phyloP scores from a whole-genome alignment of 305 asterid genomes.

The Solanum aculeatissimum region DNA sequence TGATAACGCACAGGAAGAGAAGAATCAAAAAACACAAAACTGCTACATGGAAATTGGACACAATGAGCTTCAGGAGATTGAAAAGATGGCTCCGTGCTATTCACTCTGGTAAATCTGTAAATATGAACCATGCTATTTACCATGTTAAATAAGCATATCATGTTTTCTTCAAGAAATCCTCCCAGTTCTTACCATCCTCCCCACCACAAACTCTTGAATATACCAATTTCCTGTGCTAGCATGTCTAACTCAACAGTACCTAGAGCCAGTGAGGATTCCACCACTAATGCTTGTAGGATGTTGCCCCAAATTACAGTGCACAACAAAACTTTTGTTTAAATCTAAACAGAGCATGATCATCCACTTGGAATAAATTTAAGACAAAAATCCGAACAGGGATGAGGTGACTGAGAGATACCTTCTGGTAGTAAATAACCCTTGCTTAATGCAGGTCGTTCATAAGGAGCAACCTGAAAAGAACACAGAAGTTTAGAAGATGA shows the following conservation, averaged over 20 bases:
- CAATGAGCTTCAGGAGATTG: neutral
- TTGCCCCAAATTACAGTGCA: neutral
- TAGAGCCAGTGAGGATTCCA: neutral
- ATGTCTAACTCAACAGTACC: neutral
- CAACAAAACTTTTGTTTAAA: neutral
- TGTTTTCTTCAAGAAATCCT: neutral
- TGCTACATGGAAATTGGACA: neutral
- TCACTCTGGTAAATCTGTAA: neutral
- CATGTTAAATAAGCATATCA: neutral
- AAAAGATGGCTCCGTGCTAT: neutral
- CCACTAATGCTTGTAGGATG: neutral
- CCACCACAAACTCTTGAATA: neutral
- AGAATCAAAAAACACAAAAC: neutral
- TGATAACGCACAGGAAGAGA: neutral
- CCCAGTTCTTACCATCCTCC: neutral
- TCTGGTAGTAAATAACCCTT: slow-evolving; percentile 90
- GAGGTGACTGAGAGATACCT: slow-evolving; percentile 35
- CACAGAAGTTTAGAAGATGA: neutral
- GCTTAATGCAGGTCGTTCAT: slow-evolving; percentile 96
- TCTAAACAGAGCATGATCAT: neutral
- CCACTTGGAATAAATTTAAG: neutral
- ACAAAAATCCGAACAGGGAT: neutral
- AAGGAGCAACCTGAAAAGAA: slow-evolving; percentile 76
- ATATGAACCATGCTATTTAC: neutral
- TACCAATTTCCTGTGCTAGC: neutral